phyloP scores from a whole-genome alignment of 1,139 yeast species.

The Kodamaea alishanica region DNA sequence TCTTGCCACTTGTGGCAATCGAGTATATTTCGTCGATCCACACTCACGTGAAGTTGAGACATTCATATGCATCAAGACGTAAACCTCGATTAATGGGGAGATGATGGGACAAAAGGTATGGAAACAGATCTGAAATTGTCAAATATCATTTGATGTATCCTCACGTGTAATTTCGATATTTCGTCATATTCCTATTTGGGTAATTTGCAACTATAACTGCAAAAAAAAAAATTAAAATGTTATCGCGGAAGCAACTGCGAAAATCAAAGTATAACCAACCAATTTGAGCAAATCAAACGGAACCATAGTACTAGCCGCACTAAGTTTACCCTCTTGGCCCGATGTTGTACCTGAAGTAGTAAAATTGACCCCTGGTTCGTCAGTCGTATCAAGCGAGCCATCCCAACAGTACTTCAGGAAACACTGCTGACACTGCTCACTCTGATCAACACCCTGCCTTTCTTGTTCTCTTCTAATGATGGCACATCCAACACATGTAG shows the following conservation, averaged over 20 bases:
- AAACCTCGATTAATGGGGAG: no score
- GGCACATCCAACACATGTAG: conserved; percentile 41
- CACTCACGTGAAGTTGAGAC: no score
- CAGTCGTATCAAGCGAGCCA: conserved; percentile 20
- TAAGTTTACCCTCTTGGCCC: conserved; percentile 24
- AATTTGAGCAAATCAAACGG: neutral
- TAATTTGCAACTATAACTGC: neutral
- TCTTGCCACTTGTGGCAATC: no score
- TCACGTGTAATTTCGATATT: no score
- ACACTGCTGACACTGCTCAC: conserved; percentile 38
- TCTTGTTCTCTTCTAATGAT: conserved; percentile 43
- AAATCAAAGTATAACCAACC: conserved; percentile 10
- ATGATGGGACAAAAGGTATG: no score
- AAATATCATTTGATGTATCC: no score
- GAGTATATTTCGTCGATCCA: no score
- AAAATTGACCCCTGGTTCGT: conserved; percentile 29
- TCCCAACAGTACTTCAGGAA: conserved; percentile 43
- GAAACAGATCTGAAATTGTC: no score
- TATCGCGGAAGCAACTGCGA: conserved; percentile 6
- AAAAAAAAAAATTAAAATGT: conserved; percentile 1
- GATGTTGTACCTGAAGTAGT: conserved; percentile 46
- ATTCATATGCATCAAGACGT: no score
- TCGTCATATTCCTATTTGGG: no score
- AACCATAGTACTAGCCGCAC: conserved; percentile 12
- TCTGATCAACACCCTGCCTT: conserved; percentile 34